A percentile compares a stretch with the other conserved stretches of the same genome.
These are phyloP conservation scores for Eucalyptus sp. DNA, from an alignment of 345 rosid species.

Conservation along the genomic window DNA sequence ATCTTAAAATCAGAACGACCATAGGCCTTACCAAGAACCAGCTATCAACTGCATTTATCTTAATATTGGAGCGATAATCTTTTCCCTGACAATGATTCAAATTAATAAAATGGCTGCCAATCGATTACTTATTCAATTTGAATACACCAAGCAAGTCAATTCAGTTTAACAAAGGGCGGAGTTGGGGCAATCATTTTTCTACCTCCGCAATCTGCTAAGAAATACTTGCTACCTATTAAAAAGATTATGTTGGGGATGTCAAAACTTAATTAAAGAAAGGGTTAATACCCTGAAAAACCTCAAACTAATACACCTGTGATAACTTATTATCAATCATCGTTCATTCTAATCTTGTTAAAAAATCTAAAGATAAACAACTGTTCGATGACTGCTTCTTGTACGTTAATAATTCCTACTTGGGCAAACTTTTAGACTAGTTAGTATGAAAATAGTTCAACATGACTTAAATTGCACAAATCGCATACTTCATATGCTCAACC, in stretches of 20 bases:
- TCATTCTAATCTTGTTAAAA: too few species aligned
- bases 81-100: background rate
- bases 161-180: background rate
- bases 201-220: rapidly evolving
- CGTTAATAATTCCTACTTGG: too few species aligned
- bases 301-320: too few species aligned
- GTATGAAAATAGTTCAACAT: too few species aligned
- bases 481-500: too few species aligned
- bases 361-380: too few species aligned
- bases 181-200: background rate
- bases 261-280: too few species aligned
- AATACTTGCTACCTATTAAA: background rate
- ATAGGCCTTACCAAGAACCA: background rate
- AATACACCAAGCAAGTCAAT: background rate
- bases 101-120: rapidly evolving
- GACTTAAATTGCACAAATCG: too few species aligned
- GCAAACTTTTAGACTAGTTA: too few species aligned
- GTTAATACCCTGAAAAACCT: too few species aligned
- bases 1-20: background rate
- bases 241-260: background rate
- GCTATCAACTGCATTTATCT: background rate
- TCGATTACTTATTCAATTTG: background rate
- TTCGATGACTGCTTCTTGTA: too few species aligned
- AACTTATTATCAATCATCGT: too few species aligned
- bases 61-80: background rate